Evolutionary conservation across 257 asterid species (phyloP), one percentile per base, ranked within the genome.

Genomic region (Ballota nigra): DNA sequence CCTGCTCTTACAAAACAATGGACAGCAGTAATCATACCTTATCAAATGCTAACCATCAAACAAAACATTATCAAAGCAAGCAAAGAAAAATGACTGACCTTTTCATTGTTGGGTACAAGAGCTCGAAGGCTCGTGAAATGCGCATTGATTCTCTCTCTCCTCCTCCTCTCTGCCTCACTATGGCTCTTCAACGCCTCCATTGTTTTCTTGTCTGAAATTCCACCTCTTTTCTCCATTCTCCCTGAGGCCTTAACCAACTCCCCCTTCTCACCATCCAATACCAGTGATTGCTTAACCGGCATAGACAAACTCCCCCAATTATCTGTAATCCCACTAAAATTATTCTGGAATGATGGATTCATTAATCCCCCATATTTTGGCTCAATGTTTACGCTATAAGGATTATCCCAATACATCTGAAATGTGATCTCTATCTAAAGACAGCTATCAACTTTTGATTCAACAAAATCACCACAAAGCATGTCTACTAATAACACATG

Each of bases 91-190:
- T 19, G 4, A 75, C 89, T 62, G 72, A 92, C 98, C 96, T 92
- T 92, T 69, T 88, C 86, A 73, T 77, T 76, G 58, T 81, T 79
- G 2, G 96, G 94, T 33, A 89, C 91, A 75, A 89, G 89, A 11
- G 74, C 82, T 4, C 93, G 90, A 58, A 92, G 96, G 22, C 87
- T 87, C 6, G 51, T 76, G 16, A 88, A 82, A 83, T 84, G 94
- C 59, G 92, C 88, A 74, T 92, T 92, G 79, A 92, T 89, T 82
- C 92, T 81, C 68, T 92, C 96, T 80, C 98, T 86, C 67, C 96
- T 84, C 70, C 98, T 82, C 82, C 85, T 84, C 82, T 92, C 98
- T 20, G 98, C 92, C 78, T 92, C 98, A 62, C 98, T 92, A 61
- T 89, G 98, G 68, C 92, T 89, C 85, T 87, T 92, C 82, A 89